These are phyloP conservation scores for Gaultheria prostrata DNA, from an alignment of 148 eudicot species.

Conservation along the genomic window DNA sequence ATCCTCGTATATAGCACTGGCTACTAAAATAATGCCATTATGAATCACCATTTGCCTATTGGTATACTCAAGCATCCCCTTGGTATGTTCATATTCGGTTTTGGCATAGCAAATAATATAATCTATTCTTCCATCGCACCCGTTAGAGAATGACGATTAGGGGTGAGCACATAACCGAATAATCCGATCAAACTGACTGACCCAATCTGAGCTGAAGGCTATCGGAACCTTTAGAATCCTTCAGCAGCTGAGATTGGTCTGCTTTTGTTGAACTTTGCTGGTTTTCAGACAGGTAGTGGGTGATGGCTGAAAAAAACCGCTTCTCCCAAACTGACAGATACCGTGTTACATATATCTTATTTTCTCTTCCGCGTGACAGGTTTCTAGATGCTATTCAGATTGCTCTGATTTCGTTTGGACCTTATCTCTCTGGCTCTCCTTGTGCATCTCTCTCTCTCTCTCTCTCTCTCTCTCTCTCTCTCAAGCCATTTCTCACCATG, in stretches of 20 bases:
- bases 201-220: neutral
- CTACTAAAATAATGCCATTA: neutral
- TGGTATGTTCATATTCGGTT: neutral
- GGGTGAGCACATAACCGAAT: neutral
- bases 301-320: neutral
- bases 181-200: neutral
- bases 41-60: neutral
- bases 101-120: neutral
- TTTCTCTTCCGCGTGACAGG: neutral
- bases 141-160: neutral
- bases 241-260: neutral
- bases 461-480: too few species aligned
- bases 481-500: neutral
- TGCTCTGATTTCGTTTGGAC: neutral
- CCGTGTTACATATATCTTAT: neutral
- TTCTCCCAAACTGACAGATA: neutral
- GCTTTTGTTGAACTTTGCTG: neutral
- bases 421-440: neutral
- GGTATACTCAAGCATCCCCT: neutral
- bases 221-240: neutral
- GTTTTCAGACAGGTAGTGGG: neutral
- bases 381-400: neutral
- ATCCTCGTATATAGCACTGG: neutral
- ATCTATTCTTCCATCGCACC: neutral
- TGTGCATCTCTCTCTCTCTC: neutral